Base-by-base conservation (phyloP, 306 rosid genomes). In the Crataegus laevigata region DNA sequence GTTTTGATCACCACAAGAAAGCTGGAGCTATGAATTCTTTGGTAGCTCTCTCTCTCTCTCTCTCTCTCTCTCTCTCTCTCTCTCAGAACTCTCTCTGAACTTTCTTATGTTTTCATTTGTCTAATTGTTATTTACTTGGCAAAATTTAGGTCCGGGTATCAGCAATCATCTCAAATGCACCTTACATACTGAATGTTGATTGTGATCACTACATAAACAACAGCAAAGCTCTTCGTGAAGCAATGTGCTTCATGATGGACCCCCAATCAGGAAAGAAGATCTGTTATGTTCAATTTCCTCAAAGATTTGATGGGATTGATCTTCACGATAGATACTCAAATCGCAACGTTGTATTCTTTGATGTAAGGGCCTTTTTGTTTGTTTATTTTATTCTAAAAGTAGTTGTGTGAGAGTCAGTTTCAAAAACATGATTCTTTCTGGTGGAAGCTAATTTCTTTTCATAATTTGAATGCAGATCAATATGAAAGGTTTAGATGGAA, bases 181-280 rank as follows among this genome's bases (percentile, higher is more conserved):
- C 98, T 24, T 93, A 89, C 85, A 85, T 93, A 11, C 86, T 93
- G 70, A 93, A 93, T 69, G 98, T 93, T 3, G 98, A 93, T 71
- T 93, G 98, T 87, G 98, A 93, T 86, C 98, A 93, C 93, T 93
- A 93, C 82, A 89, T 93, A 72, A 93, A 93, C 88, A 93, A 93
- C 82, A 93, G 98, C 63, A 90, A 82, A 86, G 98, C 98, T 15
- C 96, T 93, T 80, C 88, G 98, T 3, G 98, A 93, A 82, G 89
- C 98, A 58, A 93, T 93, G 98, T 93, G 98, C 81, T 93, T 93
- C 89, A 82, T 93, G 96, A 93, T 93, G 96, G 98, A 93, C 73
- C 94, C 98, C 67, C 88, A 88, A 11, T 93, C 93, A 11, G 98
- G 98, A 79, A 88, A 86, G 83, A 86, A 87, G 79, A 87, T 93